Evolutionary conservation across 2,329 filamentous ascomycete genomes (phyloP), one percentile per base, ranked within the genome.

Genomic region (Xylariales sp.): DNA sequence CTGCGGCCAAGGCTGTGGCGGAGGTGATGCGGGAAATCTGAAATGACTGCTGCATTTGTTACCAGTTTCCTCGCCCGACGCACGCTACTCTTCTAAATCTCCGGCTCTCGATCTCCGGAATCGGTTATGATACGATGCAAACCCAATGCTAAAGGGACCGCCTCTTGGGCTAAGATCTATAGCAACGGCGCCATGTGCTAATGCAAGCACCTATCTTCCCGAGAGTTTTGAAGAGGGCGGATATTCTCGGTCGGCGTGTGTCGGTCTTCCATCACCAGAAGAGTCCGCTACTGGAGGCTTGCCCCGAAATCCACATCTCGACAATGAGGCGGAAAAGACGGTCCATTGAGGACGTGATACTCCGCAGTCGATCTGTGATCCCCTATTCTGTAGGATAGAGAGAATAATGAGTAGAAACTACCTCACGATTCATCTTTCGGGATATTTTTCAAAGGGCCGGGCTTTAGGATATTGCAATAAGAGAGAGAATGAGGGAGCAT

Each of bases 11-110:
- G 72, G 88, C 88, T 0, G 87, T 91, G 2, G 83, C 82, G 12
- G 88, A 91, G 73, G 86, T 91, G 39, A 90, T 91, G 88, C 86
- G 83, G 73, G 85, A 89, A 55, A 69, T 89, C 36, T 87, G 65
- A 78, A 52, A 14, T 16, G 5, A n/a, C 16, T 57, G 9, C n/a
- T 45, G n/a, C 3, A 28, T 18, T 55, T 5, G 9, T 23, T 18
- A 28, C 30, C 9, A 8, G 30, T 16, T 28, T 0, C 6, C 43
- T 58, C 28, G 30, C n/a, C 9, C 16, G 3, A 18, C 14, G 43
- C 43, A 8, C 30, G 3, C 3, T 16, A 30, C 12, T 28, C n/a
- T 49, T 43, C 30, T 43, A 32, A 12, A 30, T 16, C 28, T 34
- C 48, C 3, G 8, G 23, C 8, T 30, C 8, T 52, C 5, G 5